phyloP scores from a whole-genome alignment of 192 early-diverging fungal genomes.

The Podila minutissima region DNA sequence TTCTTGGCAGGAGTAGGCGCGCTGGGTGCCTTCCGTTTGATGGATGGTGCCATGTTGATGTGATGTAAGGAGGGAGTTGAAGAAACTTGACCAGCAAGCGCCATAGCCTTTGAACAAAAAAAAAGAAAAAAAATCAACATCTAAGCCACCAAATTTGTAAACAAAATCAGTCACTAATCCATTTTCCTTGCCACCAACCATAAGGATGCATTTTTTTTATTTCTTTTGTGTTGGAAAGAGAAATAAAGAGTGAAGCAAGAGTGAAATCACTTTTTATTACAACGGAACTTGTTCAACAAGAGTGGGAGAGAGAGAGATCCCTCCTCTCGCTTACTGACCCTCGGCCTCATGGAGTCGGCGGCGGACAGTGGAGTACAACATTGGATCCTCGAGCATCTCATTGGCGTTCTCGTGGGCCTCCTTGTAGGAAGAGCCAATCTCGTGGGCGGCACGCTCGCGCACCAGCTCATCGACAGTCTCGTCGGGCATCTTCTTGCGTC shows the following conservation, averaged over 20 bases:
- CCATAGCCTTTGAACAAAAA: neutral
- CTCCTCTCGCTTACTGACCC: neutral
- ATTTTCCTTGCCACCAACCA: neutral
- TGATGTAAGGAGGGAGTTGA: neutral
- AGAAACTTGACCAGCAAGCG: neutral
- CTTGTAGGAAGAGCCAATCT: neutral
- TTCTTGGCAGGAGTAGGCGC: slow-evolving; percentile 31
- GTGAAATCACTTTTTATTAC: too few relatives aligned
- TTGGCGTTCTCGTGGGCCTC: neutral
- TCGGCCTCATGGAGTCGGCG: neutral
- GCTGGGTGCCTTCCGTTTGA: slow-evolving; percentile 23
- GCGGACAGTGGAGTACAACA: neutral
- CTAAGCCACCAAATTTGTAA: neutral
- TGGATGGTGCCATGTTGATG: slow-evolving; percentile 19
- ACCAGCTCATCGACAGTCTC: neutral
- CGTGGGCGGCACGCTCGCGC: neutral
- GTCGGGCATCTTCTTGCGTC: neutral
- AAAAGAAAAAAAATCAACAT: neutral
- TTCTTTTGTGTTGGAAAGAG: too few relatives aligned
- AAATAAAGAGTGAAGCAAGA: too few relatives aligned
- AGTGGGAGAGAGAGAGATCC: too few relatives aligned
- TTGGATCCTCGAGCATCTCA: neutral
- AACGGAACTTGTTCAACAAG: too few relatives aligned
- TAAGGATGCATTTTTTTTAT: too few relatives aligned
- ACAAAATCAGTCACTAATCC: neutral